Conservation (phyloP, 2,329 filamentous ascomycete species). For the Exophiala calicioides region DNA sequence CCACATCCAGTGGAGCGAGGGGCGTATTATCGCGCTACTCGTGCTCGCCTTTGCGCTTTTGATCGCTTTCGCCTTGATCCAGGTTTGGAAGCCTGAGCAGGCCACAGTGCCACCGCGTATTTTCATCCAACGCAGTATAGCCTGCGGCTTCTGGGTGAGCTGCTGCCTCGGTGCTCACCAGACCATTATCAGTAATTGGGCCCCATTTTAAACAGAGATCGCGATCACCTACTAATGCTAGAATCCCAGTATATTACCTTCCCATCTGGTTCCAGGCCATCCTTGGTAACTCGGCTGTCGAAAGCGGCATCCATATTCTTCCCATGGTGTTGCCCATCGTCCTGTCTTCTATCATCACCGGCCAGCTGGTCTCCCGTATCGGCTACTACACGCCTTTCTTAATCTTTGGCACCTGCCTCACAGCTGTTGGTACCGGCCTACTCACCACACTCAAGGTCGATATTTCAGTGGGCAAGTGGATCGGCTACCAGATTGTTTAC, state of each 20-base stretch:
- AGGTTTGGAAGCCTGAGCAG: slow-evolving; percentile 28
- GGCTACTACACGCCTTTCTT: slow-evolving; percentile 40
- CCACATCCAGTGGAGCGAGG: slow-evolving; percentile 7
- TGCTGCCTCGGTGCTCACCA: slow-evolving; percentile 9
- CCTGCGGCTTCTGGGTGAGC: slow-evolving; percentile 7
- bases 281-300: slow-evolving; percentile 29
- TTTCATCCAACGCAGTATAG: slow-evolving; percentile 20
- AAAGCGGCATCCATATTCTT: slow-evolving; percentile 28
- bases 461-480: slow-evolving; percentile 28
- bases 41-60: slow-evolving; percentile 14
- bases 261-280: slow-evolving; percentile 19
- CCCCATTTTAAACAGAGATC: not conserved
- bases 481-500: slow-evolving; percentile 35
- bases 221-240: not conserved
- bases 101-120: slow-evolving; percentile 29
- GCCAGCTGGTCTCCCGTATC: slow-evolving; percentile 23
- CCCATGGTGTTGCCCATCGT: slow-evolving; percentile 15
- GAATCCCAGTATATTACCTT: slow-evolving; percentile 2
- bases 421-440: slow-evolving; percentile 31
- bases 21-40: slow-evolving; percentile 23
- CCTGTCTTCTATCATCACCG: slow-evolving; percentile 19
- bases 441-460: slow-evolving; percentile 18
- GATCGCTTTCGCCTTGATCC: slow-evolving; percentile 17
- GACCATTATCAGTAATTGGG: slow-evolving; percentile 3
- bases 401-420: slow-evolving; percentile 31